phyloP scores from a whole-genome alignment of 495 filamentous ascomycete genomes.

The Jackrogersella multiformis region DNA sequence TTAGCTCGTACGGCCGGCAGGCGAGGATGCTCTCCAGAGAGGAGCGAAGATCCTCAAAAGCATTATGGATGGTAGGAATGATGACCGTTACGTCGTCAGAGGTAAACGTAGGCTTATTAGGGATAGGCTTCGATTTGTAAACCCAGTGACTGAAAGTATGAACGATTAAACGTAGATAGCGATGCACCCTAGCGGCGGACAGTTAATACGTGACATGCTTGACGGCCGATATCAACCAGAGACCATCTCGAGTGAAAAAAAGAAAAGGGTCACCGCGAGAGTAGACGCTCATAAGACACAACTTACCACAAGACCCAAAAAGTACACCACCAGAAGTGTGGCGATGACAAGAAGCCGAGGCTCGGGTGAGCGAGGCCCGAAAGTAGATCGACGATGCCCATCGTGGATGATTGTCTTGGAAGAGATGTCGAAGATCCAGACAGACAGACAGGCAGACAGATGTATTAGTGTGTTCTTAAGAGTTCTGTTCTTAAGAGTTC shows the following conservation, averaged over 20 bases:
- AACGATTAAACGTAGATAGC: slow-evolving; percentile 59
- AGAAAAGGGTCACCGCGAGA: not conserved
- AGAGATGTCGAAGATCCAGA: slow-evolving; percentile 4
- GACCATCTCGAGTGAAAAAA: not conserved
- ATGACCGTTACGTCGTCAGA: slow-evolving; percentile 63
- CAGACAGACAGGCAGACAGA: too few relatives aligned
- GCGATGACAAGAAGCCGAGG: slow-evolving; percentile 49
- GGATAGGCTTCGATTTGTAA: slow-evolving; percentile 53
- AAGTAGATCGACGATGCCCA: slow-evolving; percentile 46
- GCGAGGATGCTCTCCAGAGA: slow-evolving; percentile 65
- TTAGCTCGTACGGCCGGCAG: slow-evolving; percentile 60
- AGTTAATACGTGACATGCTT: slow-evolving; percentile 32
- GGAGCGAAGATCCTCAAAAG: slow-evolving; percentile 60
- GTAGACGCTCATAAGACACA: slow-evolving; percentile 11
- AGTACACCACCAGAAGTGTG: slow-evolving; percentile 48
- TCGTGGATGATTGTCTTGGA: slow-evolving; percentile 27
- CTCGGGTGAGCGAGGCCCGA: slow-evolving; percentile 50
- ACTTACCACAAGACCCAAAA: slow-evolving; percentile 59
- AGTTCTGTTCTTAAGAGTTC: slow-evolving; percentile 9
- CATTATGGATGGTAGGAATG: slow-evolving; percentile 63
- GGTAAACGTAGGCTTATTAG: slow-evolving; percentile 47
- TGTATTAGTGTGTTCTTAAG: slow-evolving; percentile 28
- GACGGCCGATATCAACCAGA: slow-evolving; percentile 3
- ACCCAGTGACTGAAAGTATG: slow-evolving; percentile 57
- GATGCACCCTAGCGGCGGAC: slow-evolving; percentile 51